Base-by-base conservation (phyloP, 2,329 filamentous ascomycete genomes). In the Seiridium cupressi region DNA sequence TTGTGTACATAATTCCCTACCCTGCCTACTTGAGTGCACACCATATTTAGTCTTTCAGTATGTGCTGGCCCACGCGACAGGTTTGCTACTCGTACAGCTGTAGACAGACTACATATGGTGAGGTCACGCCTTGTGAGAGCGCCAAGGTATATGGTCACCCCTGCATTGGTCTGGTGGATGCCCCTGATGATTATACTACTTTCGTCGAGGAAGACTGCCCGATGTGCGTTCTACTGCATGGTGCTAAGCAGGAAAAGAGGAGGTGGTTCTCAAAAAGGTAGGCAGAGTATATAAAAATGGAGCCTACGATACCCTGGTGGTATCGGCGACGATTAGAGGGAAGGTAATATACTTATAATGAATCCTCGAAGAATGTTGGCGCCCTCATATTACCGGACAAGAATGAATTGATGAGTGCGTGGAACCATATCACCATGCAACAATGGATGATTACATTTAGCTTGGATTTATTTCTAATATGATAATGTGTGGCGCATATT, bases 111-210 rank as follows among this genome's bases (percentile, higher is more conserved):
- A 47, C 26, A 6, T 57, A 36, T 18, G 31, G 32, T 11, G 44
- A 57, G 32, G 54, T 57, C 11, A 38, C 44, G 9, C 9, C 10
- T 31, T 57, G 42, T 42, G 54, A 35, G 31, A 18, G 54, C 18
- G 54, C 54, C 44, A 46, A 46, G 32, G 31, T 44, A 4, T 57
- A 57, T 42, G 44, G 54, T 11, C 54, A 57, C 44, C 54, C 31
- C 26, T 57, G 54, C 32, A 57, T 57, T 31, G 54, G 44, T 10
- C 35, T 57, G 40, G 47, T 57, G 54, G 44, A 46, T n/a, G 7
- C 42, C 11, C 26, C 54, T 6, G 31, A 18, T 9, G 44, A 47
- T 7, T 42, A 57, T 18, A 57, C 42, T 26, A 57, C 26, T 35
- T 47, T 44, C 10, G 54, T 35, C 4, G 40, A 47, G 7, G 18